Evolutionary conservation across 495 filamentous ascomycete genomes (phyloP).

Genomic region (Hypoxylon trugodes): DNA sequence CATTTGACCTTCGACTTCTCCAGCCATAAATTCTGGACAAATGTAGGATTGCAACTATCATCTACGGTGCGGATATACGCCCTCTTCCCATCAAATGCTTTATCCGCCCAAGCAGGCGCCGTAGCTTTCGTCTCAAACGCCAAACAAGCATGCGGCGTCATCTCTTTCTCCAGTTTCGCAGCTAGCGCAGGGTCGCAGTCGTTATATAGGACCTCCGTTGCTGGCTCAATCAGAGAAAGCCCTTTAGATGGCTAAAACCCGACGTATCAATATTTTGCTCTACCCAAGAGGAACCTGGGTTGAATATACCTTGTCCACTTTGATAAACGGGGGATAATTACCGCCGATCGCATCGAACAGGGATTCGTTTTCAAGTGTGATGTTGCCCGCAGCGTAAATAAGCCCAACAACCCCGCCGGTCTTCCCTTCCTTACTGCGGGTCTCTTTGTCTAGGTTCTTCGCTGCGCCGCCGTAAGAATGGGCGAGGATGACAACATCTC

Average conservation of each 20-base stretch:
- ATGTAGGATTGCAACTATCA: neutral
- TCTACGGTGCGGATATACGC: neutral
- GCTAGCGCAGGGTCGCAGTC: constrained; percentile 2
- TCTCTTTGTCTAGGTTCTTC: constrained; percentile 9
- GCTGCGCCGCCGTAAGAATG: constrained; percentile 15
- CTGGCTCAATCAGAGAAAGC: neutral
- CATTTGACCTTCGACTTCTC: constrained; percentile 3
- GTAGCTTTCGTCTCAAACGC: constrained; percentile 1
- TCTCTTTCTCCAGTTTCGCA: neutral
- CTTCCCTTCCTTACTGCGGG: neutral
- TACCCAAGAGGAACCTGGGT: neutral
- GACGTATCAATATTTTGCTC: neutral
- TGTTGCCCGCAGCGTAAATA: neutral
- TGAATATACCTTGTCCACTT: neutral
- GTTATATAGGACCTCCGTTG: constrained; percentile 5
- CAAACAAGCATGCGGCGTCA: neutral
- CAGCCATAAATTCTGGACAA: neutral
- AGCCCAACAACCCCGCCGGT: neutral
- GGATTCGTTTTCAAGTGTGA: neutral
- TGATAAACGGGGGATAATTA: neutral
- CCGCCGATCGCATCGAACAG: neutral
- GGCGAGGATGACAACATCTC: neutral
- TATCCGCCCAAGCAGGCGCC: constrained; percentile 9
- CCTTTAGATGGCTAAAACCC: neutral
- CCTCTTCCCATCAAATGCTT: neutral